Base-by-base conservation (phyloP, 2,329 filamentous ascomycete genomes). In the Fusarium sp. region DNA sequence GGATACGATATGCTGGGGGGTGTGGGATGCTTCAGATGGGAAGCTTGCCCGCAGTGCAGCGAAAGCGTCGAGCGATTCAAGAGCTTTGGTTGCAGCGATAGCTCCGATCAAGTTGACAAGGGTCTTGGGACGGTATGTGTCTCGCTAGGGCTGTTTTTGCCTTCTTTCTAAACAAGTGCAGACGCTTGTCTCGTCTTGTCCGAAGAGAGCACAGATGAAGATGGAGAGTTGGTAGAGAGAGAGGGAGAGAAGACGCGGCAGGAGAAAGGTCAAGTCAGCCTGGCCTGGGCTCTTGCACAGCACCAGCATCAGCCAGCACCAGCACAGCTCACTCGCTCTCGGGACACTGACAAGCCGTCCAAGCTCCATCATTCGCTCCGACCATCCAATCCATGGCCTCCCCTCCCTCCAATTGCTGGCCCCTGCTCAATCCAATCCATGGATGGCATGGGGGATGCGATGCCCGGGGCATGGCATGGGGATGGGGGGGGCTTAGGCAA, bases 401-500 rank as follows among this genome's bases (percentile, higher is more conserved):
- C 49, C n/a, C 40, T 34, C 34, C 58, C 25, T 16, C 23, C 29
- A 14, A n/a, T 46, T 27, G 27, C n/a, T 49, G 25, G 44, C 40
- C 65, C 65, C 61, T 68, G 65, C 51, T 61, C 46, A 16, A 16
- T 50, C 40, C 40, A 44, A 44, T 23, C 38, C 38, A 42, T 42
- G 40, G 40, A 42, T 20, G 23, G 6, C 23, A 25, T 25, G 38
- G 38, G 38, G 18, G 38, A 42, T 42, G 38, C 38, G 38, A 42
- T 42, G 38, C 38, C 38, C 38, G 6, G 40, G 40, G 38, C 25
- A 27, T 9, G 9, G 27, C 27, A 23, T 23, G 20, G 20, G 6
- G 40, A 44, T 44, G 40, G 40, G 49, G 63, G 72, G 74, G 73
- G 73, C 67, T 75, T 70, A 75, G 74, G 74, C 69, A 75, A 67